phyloP scores from a whole-genome alignment of 345 rosid species.

The Microthlaspi erraticum region DNA sequence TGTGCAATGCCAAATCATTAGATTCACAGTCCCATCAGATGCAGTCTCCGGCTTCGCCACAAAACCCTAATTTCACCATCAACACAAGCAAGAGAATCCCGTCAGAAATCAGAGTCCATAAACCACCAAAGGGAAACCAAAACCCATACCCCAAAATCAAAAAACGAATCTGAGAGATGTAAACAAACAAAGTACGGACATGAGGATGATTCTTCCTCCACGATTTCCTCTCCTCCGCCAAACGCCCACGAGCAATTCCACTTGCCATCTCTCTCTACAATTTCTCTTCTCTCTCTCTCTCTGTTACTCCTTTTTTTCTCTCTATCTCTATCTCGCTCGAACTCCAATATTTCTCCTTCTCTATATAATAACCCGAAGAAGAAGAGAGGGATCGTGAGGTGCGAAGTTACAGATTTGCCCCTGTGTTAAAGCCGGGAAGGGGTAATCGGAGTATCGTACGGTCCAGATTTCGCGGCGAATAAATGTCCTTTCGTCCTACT shows the following conservation, averaged over 20 bases:
- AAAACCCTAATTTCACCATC: constrained; percentile 72
- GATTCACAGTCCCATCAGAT: constrained; percentile 81
- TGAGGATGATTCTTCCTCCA: constrained; percentile 99
- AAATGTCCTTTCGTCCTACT: constrained; percentile 43
- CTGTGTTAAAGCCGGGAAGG: not conserved
- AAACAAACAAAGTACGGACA: constrained; percentile 50
- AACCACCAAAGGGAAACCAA: not conserved
- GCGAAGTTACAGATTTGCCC: constrained; percentile 29
- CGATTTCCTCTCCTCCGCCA: constrained; percentile 88
- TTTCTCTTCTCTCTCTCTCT: constrained; percentile 7
- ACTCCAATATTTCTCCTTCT: not conserved
- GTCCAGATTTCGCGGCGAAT: constrained; percentile 45
- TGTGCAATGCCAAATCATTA: constrained; percentile 97
- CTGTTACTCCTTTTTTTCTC: constrained; percentile 13
- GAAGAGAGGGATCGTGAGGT: constrained; percentile 20
- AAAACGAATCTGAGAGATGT: not conserved
- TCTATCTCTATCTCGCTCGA: constrained; percentile 6
- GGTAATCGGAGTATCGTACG: constrained; percentile 39
- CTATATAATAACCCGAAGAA: constrained; percentile 31
- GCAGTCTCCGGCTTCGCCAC: constrained; percentile 92
- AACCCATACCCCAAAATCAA: not conserved
- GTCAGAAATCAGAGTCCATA: not conserved
- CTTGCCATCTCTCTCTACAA: constrained; percentile 56
- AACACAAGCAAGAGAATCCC: not conserved
- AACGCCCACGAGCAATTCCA: constrained; percentile 95